Evolutionary conservation across 768 basidiomycete genomes (phyloP), one percentile per base, ranked within the genome.

Genomic region (Chalciporus sphaerocephalus): DNA sequence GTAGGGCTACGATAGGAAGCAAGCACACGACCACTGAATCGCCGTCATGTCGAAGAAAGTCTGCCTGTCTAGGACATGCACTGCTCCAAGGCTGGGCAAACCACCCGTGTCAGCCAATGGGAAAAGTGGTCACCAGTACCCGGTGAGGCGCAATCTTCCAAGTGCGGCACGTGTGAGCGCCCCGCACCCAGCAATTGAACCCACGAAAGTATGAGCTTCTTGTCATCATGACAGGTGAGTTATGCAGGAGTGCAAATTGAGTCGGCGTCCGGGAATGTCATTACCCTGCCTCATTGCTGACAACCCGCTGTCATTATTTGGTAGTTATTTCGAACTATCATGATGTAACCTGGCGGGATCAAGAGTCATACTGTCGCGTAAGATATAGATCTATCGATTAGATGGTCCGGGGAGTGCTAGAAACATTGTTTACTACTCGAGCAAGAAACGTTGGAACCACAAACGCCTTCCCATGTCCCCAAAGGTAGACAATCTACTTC

Each of bases 81-180:
- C 40, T 18, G 16, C 23, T 3, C 27, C 2, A 34, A 17, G 30
- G 30, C 42, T 47, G 42, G 42, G 40, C 34, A 39, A 18, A 18
- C 12, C 12, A 27, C 11, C 8, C 18, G 23, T 40, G 28, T 41
- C 44, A 24, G 32, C 48, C 34, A 51, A 52, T 45, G 44, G 55
- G 45, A 50, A 51, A 13, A 28, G 17, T 1, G 18, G 39, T 50
- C 53, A 38, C 61, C 61, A 56, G 46, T 36, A 52, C 27, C 60
- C 61, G 60, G 61, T 49, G 36, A 22, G 47, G 50, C 44, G 46
- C 47, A 16, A 16, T 10, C 35, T 57, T 47, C 60, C 58, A 38
- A 47, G 23, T 52, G 39, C 27, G 59, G 57, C 48, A 54, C 38
- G 37, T 11, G 25, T 41, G 44, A 16, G 43, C 32, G 20, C 48